phyloP scores from a whole-genome alignment of 2,329 filamentous ascomycete genomes.

The Colletotrichum cuscutae region DNA sequence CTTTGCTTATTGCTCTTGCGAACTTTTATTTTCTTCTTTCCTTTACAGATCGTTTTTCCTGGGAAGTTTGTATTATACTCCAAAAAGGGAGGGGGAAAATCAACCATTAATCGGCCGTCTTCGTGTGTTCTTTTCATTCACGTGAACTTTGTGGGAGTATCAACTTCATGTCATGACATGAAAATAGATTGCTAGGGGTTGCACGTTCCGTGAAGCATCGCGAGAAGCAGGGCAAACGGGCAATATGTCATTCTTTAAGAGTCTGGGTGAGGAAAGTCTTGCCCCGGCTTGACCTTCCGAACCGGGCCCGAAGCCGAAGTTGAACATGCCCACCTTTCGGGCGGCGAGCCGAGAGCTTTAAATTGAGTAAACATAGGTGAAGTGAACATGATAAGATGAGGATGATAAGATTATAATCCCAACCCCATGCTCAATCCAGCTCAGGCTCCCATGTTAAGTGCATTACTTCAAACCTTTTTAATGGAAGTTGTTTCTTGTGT shows the following conservation, averaged over 20 bases:
- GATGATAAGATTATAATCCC: too few relatives aligned
- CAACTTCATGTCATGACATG: neutral
- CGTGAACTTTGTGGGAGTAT: too few relatives aligned
- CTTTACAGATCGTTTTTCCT: neutral
- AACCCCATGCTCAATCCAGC: too few relatives aligned
- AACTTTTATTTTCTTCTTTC: neutral
- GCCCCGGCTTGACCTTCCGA: neutral
- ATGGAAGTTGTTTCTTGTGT: neutral
- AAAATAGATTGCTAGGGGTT: too few relatives aligned
- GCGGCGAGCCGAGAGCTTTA: neutral
- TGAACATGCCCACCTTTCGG: neutral
- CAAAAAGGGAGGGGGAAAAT: neutral
- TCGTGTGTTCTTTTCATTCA: too few relatives aligned
- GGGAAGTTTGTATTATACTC: slow-evolving; percentile 4
- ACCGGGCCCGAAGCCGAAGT: neutral
- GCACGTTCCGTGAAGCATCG: too few relatives aligned
- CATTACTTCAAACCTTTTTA: neutral
- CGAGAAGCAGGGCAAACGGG: neutral
- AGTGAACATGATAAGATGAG: too few relatives aligned
- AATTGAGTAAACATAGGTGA: neutral
- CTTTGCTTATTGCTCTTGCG: neutral
- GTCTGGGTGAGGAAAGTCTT: neutral
- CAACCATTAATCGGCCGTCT: neutral
- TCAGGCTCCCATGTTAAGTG: too few relatives aligned
- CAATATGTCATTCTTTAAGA: neutral